These are phyloP conservation scores for Ceratocystis albifundus DNA, from an alignment of 2,329 filamentous ascomycete species.

Conservation along the genomic window DNA sequence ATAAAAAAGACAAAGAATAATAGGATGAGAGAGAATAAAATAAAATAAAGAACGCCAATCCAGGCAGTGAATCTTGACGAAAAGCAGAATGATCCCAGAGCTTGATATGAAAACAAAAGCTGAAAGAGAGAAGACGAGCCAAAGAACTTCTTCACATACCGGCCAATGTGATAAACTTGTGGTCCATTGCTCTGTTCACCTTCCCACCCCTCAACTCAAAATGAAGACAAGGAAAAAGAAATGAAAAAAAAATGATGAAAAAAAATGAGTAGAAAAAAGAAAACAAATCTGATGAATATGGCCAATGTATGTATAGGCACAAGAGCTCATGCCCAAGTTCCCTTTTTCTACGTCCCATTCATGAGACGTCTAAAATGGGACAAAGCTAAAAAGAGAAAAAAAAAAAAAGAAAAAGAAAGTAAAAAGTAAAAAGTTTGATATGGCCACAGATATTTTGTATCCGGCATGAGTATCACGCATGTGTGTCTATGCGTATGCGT, in stretches of 20 bases:
- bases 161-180: neutral
- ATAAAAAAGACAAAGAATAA: neutral
- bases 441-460: neutral
- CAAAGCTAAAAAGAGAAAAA: neutral
- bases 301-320: neutral
- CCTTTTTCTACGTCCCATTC: neutral
- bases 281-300: constrained; percentile 1
- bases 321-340: neutral
- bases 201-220: neutral
- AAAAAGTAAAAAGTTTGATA: neutral
- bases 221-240: neutral
- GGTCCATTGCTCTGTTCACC: neutral
- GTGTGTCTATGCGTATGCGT: neutral
- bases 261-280: neutral
- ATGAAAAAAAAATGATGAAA: no score
- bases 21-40: neutral
- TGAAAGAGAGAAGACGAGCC: neutral
- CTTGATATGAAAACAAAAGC: constrained; percentile 4
- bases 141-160: neutral
- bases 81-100: constrained; percentile 2
- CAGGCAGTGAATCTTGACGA: neutral
- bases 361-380: neutral
- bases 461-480: neutral
- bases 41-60: neutral
- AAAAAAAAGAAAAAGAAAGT: no score